A percentile compares a stretch with the other conserved stretches of the same genome.
phyloP scores from a whole-genome alignment of 768 basidiomycete genomes.

The Lactifluus volemus region DNA sequence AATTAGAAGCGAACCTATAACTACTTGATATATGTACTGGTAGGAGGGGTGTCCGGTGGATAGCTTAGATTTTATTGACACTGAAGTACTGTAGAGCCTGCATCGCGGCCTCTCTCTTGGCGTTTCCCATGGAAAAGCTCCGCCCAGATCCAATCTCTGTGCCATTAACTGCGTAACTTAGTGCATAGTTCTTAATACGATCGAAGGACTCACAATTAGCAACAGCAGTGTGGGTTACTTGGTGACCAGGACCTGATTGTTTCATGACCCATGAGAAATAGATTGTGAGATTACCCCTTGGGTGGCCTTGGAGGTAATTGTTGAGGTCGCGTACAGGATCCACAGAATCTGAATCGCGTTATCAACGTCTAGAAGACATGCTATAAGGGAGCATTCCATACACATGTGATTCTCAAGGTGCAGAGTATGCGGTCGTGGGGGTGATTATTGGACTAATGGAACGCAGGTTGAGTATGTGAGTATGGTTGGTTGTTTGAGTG shows the following conservation, averaged over 20 bases:
- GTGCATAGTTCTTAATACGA: neutral
- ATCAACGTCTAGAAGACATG: neutral
- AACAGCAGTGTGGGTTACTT: neutral
- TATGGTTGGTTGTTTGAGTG: neutral
- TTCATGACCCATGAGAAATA: neutral
- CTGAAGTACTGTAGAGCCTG: neutral
- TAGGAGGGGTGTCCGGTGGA: too few relatives aligned
- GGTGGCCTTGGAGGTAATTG: neutral
- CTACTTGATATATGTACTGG: neutral
- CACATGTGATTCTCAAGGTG: neutral
- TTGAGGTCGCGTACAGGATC: conserved; percentile 8
- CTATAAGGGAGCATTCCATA: neutral
- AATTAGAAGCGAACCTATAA: neutral
- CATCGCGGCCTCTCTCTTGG: neutral
- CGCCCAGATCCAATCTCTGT: neutral
- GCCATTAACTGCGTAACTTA: neutral
- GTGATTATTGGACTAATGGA: neutral
- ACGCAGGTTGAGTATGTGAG: neutral
- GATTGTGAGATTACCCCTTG: neutral
- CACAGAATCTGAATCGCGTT: neutral
- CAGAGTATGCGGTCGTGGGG: neutral
- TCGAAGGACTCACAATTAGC: conserved; percentile 2
- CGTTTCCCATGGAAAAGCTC: neutral
- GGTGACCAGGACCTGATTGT: neutral
- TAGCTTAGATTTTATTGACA: too few relatives aligned